Percentiles rank a stretch among this genome's conserved stretches.
Evolutionary conservation across 1,139 yeast genomes (phyloP).

Genomic region (Taphrina communis): DNA sequence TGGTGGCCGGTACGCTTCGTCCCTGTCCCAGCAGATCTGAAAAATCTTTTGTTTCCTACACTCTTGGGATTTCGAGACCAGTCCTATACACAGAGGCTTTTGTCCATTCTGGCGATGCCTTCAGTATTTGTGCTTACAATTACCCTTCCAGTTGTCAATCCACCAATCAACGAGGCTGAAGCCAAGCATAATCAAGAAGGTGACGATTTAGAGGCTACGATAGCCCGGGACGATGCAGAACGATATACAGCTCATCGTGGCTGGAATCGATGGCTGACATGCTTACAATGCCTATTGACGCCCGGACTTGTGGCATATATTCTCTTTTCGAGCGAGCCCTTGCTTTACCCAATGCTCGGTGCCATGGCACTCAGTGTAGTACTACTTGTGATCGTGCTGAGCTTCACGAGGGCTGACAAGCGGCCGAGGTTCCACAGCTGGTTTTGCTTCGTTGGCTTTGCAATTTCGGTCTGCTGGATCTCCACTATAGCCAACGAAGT

Average conservation of each 20-base stretch:
- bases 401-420: slow-evolving; percentile 42
- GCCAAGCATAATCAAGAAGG: slow-evolving; percentile 34
- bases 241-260: slow-evolving; percentile 42
- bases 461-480: slow-evolving; percentile 72
- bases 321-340: slow-evolving; percentile 38
- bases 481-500: slow-evolving; percentile 78
- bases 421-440: slow-evolving; percentile 42
- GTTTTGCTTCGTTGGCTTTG: slow-evolving; percentile 61
- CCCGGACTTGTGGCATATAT: slow-evolving; percentile 47
- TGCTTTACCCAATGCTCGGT: slow-evolving; percentile 25
- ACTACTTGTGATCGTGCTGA: slow-evolving; percentile 29
- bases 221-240: slow-evolving; percentile 37
- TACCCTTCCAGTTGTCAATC: slow-evolving; percentile 59
- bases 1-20: slow-evolving; percentile 31
- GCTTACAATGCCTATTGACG: slow-evolving; percentile 49
- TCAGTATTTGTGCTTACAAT: slow-evolving; percentile 56
- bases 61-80: slow-evolving; percentile 47
- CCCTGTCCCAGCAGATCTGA: slow-evolving; percentile 34
- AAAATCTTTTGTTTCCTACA: slow-evolving; percentile 49
- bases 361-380: slow-evolving; percentile 38
- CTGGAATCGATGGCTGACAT: slow-evolving; percentile 47
- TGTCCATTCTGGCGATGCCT: slow-evolving; percentile 55
- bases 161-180: slow-evolving; percentile 43
- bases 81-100: slow-evolving; percentile 48
- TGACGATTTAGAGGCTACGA: slow-evolving; percentile 14